These are phyloP conservation scores for Ziziphus jujuba DNA, from an alignment of 306 rosid genomes.

Conservation along the genomic window DNA sequence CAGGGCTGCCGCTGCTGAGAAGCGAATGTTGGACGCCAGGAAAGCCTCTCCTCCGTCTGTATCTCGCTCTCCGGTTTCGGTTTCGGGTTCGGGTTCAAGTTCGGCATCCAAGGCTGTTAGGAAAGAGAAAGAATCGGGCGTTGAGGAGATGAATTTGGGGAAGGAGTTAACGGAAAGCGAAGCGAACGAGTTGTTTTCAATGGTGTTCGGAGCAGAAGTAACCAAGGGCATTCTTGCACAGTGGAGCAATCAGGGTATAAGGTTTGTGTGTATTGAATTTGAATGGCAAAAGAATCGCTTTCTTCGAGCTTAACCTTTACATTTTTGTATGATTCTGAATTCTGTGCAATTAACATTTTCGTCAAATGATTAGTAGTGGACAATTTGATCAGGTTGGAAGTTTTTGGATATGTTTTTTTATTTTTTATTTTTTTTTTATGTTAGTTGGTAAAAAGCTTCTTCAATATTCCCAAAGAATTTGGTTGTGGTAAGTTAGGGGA, in stretches of 20 bases:
- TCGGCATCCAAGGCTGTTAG: conserved; percentile 31
- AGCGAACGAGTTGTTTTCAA: conserved; percentile 66
- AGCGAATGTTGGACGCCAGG: conserved; percentile 53
- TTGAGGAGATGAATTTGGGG: conserved; percentile 50
- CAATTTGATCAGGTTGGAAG: background rate
- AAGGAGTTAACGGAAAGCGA: conserved; percentile 54
- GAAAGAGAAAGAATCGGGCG: conserved; percentile 37
- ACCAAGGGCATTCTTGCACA: conserved; percentile 80
- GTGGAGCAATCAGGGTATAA: conserved; percentile 97
- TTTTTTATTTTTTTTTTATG: background rate
- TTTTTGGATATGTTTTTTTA: background rate
- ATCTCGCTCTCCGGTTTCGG: conserved; percentile 11
- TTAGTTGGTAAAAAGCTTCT: background rate
- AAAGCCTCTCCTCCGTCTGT: conserved; percentile 20
- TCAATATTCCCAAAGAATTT: background rate
- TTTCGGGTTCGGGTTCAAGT: conserved; percentile 14
- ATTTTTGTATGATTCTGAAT: too few species aligned
- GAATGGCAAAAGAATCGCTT: background rate
- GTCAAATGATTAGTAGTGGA: background rate
- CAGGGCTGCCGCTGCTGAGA: conserved; percentile 97
- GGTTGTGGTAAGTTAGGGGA: too few species aligned
- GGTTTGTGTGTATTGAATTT: conserved; percentile 45
- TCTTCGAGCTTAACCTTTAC: too few species aligned
- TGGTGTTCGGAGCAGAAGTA: conserved; percentile 84
- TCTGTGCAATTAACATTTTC: too few species aligned